Evolutionary conservation across 768 basidiomycete genomes (phyloP), one percentile per base, ranked within the genome.

Genomic region (Cystobasidium onofrii): DNA sequence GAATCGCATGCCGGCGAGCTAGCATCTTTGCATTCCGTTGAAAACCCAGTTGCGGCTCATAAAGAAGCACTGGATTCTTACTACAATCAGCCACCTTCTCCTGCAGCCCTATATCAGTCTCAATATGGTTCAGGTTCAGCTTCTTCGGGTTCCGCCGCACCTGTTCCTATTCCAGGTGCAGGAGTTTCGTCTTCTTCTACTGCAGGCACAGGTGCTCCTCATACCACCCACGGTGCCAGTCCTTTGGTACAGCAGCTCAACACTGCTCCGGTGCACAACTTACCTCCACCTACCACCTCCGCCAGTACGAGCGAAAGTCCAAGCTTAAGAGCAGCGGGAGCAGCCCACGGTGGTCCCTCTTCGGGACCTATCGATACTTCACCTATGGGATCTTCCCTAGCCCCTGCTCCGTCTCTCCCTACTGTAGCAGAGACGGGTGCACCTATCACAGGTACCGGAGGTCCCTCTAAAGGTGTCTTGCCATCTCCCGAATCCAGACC

Each of bases 391-490:
- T 75, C 78, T 54, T 79, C 74, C 44, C 72, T 61, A 73, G 78
- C 78, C 46, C 80, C 71, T 65, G 79, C 78, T 73, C 80, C 74
- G 17, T 65, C 77, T 74, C 74, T 77, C 62, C 73, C 82, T 43
- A 73, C 81, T 75, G 44, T 83, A 77, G 73, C 80, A 31, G 74
- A 83, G 70, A 75, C 78, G 74, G 64, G 79, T 27, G 65, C 75
- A 43, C 76, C 82, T 76, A 55, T 78, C 70, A 52, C 78, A 75
- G 66, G 78, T 50, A 69, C 80, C 64, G 61, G 78, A 71, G 64
- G 78, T 52, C 76, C 81, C 69, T 7, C 79, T 63, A 55, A 78
- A 75, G 64, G 80, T 64, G 55, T 80, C 57, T 66, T 82, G 31
- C 70, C 74, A 6, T 34, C 73, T 20, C 44, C 61, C 3, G 71